These are phyloP conservation scores for Linum usitatissimum DNA, from an alignment of 345 rosid genomes.

Conservation along the genomic window DNA sequence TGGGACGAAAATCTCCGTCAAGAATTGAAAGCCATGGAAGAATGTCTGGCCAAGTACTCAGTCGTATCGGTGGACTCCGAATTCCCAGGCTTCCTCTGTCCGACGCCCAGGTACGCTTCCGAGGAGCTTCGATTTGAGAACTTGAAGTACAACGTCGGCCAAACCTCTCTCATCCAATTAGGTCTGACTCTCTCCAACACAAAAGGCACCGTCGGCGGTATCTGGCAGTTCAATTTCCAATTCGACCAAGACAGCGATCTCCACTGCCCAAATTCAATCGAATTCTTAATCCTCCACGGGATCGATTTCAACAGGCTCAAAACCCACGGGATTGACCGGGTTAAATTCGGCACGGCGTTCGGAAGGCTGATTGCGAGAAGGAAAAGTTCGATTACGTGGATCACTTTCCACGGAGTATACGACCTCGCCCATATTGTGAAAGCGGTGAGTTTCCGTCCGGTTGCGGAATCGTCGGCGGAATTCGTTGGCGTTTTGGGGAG, in stretches of 20 bases:
- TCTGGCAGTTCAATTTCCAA: not conserved
- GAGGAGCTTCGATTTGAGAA: not conserved
- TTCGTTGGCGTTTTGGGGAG: not conserved
- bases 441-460: not conserved
- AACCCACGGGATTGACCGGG: not conserved
- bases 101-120: not conserved
- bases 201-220: not conserved
- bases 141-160: not conserved
- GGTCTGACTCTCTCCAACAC: not conserved
- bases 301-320: not conserved
- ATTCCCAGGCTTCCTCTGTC: not conserved
- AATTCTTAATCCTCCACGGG: not conserved
- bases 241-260: not conserved
- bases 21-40: not conserved
- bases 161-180: not conserved
- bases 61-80: not conserved
- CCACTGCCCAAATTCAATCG: not conserved
- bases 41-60: not conserved
- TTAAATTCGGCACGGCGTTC: not conserved
- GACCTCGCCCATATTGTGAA: not conserved
- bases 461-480: not conserved
- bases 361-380: not conserved
- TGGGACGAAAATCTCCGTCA: not conserved
- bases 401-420: constrained; percentile 9
- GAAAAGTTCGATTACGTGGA: not conserved